Evolutionary conservation across 2,329 filamentous ascomycete genomes (phyloP), one percentile per base, ranked within the genome.

Genomic region (Ceratocystis harringtonii): DNA sequence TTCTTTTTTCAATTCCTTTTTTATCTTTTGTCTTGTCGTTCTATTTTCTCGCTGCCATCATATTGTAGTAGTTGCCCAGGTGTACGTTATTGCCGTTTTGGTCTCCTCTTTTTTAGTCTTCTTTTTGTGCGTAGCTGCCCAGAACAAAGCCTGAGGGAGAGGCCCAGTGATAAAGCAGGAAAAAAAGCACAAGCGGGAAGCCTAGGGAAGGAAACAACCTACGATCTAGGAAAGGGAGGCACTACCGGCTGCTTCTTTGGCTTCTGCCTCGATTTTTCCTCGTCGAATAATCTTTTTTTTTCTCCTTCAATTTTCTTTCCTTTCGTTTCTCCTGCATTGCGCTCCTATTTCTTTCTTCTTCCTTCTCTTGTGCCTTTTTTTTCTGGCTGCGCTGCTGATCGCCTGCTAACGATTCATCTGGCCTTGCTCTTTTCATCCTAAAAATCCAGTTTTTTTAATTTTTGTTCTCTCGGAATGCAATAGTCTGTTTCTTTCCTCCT

Each of bases 391-490:
- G 32, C 41, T 61, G 58, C 32, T 61, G n/a, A 43, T 61, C 58
- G 36, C 58, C 41, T 28, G 41, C 19, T 5, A 44, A 43, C 58
- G 8, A 41, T 32, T 61, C 58, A 61, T 61, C 55, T 58, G 15
- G 55, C 28, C 55, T 58, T 30, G 10, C 15, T 30, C 28, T 58
- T 58, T 30, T 58, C 55, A n/a, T 58, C 55, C 55, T 25, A 58
- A 58, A 58, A 58, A 58, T 6, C 22, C 25, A 57, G n/a, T 57
- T 30, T 57, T 17, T n/a, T 58, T 60, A n/a, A n/a, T 41, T 60
- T 62, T 43, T 43, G 44, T 64, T 64, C 22, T 67, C 55, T 67
- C 61, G 60, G 61, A 61, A 61, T 67, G 62, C 58, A 57, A 55
- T 64, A 61, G 62, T 55, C 52, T 61, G 32, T 67, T 62, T 55